A percentile compares a stretch with the other conserved stretches of the same genome.
These are phyloP conservation scores for Salix viminalis DNA, from an alignment of 345 rosid genomes.

Conservation along the genomic window DNA sequence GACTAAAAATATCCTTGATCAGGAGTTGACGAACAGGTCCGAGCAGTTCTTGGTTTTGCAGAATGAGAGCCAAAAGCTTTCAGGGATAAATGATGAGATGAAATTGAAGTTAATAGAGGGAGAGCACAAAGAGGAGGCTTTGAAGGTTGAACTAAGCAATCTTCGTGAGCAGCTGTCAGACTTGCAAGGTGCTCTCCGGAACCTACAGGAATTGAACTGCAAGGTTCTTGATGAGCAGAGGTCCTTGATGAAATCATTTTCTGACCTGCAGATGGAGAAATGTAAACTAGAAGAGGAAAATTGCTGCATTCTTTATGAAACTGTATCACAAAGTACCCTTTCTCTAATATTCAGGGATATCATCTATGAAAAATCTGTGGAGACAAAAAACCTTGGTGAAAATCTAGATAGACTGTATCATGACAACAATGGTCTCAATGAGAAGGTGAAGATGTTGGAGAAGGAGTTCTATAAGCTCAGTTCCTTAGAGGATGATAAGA, in stretches of 20 bases:
- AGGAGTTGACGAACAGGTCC: constrained; percentile 42
- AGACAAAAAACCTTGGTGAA: constrained; percentile 37
- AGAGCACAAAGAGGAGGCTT: constrained; percentile 48
- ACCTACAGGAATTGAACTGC: constrained; percentile 48
- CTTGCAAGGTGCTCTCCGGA: constrained; percentile 38
- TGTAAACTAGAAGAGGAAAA: constrained; percentile 57
- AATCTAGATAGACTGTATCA: constrained; percentile 39
- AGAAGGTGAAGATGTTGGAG: constrained; percentile 44
- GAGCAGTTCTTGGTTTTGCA: constrained; percentile 43
- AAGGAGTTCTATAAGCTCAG: constrained; percentile 39
- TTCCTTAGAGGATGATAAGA: constrained; percentile 34
- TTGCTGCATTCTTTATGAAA: constrained; percentile 40
- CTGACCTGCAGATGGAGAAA: constrained; percentile 46
- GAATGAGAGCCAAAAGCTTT: constrained; percentile 40
- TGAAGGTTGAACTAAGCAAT: constrained; percentile 50
- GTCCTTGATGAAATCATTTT: constrained; percentile 38
- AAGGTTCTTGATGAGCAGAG: constrained; percentile 46
- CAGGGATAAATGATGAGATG: constrained; percentile 44
- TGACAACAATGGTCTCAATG: constrained; percentile 50
- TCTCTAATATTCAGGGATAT: constrained; percentile 49
- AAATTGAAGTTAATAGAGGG: constrained; percentile 45
- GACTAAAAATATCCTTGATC: constrained; percentile 41
- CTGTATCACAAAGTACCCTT: constrained; percentile 49
- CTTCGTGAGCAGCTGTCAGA: constrained; percentile 42
- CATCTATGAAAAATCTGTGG: constrained; percentile 42